Percentiles rank a stretch among this genome's conserved stretches.
These are phyloP conservation scores for Sclerotinia minor DNA, from an alignment of 2,329 filamentous ascomycete species.

Conservation along the genomic window DNA sequence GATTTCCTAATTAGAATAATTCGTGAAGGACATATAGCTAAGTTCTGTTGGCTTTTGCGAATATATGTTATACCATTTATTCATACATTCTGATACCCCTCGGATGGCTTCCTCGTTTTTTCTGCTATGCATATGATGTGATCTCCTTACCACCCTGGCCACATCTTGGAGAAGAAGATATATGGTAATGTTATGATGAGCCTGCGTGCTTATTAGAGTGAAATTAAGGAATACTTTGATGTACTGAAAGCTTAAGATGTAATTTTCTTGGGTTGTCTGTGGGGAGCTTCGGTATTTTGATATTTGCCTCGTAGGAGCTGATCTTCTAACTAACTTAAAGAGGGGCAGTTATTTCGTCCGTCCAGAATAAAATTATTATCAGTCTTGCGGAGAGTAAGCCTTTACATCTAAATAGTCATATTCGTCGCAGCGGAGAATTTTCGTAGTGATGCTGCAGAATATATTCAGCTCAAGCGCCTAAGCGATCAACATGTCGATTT, in stretches of 20 bases:
- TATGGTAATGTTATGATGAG: not conserved
- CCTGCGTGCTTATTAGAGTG: not conserved
- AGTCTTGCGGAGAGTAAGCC: not conserved
- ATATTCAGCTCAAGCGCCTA: not conserved
- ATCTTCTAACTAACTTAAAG: not conserved
- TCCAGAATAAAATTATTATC: not conserved
- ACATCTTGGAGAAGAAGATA: not conserved
- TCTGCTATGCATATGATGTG: not conserved
- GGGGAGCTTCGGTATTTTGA: not conserved
- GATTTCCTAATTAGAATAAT: too few species aligned
- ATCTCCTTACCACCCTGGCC: not conserved
- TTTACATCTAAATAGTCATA: not conserved
- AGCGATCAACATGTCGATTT: not conserved
- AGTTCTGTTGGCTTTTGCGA: not conserved
- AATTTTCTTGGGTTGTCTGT: not conserved
- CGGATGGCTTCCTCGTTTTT: not conserved
- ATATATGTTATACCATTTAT: not conserved
- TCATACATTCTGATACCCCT: not conserved
- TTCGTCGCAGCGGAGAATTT: not conserved
- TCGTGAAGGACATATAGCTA: too few species aligned
- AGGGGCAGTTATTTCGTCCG: not conserved
- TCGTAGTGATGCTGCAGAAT: not conserved
- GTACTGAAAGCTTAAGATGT: not conserved
- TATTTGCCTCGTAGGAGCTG: too few species aligned
- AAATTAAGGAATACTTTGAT: slow-evolving; percentile 4